phyloP scores from a whole-genome alignment of 441 rosid genomes.

The Manihot esculenta region DNA sequence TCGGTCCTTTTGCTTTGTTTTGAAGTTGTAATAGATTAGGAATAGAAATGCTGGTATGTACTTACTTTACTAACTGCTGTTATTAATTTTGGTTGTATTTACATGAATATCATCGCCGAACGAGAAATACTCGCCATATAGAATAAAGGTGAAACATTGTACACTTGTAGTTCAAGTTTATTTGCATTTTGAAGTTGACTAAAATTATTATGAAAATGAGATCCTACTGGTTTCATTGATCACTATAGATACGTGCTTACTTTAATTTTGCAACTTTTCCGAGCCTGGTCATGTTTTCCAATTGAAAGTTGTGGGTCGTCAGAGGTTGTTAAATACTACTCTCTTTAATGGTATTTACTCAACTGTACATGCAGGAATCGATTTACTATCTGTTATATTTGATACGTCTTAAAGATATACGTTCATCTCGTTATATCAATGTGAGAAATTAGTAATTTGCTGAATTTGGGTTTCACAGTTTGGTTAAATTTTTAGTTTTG shows the following conservation, averaged over 20 bases:
- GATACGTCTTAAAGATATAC: not conserved
- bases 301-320: not conserved
- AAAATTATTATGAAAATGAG: not conserved
- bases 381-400: not conserved
- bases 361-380: not conserved
- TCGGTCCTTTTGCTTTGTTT: constrained; percentile 27
- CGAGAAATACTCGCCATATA: not conserved
- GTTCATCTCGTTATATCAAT: constrained; percentile 10
- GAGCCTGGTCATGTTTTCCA: not conserved
- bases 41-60: not conserved
- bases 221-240: not conserved
- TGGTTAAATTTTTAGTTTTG: not conserved
- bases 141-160: not conserved
- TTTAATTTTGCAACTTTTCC: constrained; percentile 6
- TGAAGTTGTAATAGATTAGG: constrained; percentile 14
- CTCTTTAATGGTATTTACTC: not conserved
- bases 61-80: not conserved
- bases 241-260: not conserved
- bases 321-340: not conserved
- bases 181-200: no score
- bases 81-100: not conserved
- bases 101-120: not conserved
- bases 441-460: not conserved
- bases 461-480: not conserved
- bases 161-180: no score